Base-by-base conservation (phyloP, 2,329 filamentous ascomycete species). In the Thelonectria olida region DNA sequence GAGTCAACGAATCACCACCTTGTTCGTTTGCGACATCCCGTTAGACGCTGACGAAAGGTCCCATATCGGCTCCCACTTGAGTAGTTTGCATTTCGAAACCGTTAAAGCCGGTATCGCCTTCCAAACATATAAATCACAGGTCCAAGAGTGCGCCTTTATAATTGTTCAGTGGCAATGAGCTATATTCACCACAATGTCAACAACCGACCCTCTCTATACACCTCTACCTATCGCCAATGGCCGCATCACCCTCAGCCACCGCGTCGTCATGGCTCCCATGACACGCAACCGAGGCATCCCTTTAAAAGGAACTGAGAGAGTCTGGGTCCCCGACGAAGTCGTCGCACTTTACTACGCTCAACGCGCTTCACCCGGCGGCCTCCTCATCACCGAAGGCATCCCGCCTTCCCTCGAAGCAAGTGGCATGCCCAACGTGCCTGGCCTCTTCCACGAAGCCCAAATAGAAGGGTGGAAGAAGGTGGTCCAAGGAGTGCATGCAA, bases 351-450 rank as follows among this genome's bases (percentile, higher is more conserved):
- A 53, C 23, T 53, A 53, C 17, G 4, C n/a, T n/a, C 50, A 53
- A n/a, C 50, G 50, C 10, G 50, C 50, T 2, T 53, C 50, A 10
- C 38, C 50, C 8, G 50, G 50, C 13, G 50, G 50, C n/a, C 50
- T 53, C 5, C 15, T 53, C 9, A 53, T 53, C 50, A 53, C 50
- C 23, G 50, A 53, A 10, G 50, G 50, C 12, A 53, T 53, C n/a
- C 50, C 50, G 2, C 50, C 38, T 7, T 53, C 50, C 4, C n/a
- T 42, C 8, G 50, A 53, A 19, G 50, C 50, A 2, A 53, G 50
- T 20, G 50, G 50, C 25, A 53, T 53, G 50, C 50, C 50, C 9
- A 31, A 31, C 4, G 50, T 53, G 8, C 50, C 50, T 1, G 50
- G 50, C 4, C n/a, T 53, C 13, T 53, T 53, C 19, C 50, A 53